Evolutionary conservation across 2,329 filamentous ascomycete genomes (phyloP).

Genomic region (Exophiala oligosperma): DNA sequence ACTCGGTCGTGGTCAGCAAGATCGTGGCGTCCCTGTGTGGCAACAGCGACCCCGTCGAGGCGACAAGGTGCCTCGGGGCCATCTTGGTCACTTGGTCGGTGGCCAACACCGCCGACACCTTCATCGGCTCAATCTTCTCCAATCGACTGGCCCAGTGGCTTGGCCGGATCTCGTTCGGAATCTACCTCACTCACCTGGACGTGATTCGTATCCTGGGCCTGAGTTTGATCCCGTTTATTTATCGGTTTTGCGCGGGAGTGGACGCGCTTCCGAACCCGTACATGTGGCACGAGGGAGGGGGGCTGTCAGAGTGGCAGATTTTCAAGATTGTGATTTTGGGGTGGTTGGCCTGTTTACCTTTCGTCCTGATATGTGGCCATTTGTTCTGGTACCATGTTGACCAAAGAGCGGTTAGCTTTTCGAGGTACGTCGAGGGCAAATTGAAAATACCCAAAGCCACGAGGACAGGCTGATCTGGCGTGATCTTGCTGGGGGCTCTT

Average conservation of each 20-base stretch:
- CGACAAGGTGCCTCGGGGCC: neutral
- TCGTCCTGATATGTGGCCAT: constrained; percentile 1
- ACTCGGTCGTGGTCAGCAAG: neutral
- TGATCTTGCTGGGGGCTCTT: neutral
- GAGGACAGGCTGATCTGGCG: neutral
- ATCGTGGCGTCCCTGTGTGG: neutral
- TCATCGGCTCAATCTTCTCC: constrained; percentile 51
- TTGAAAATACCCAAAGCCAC: neutral
- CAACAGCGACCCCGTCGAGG: constrained; percentile 1
- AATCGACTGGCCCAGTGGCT: constrained; percentile 60
- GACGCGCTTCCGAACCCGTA: neutral
- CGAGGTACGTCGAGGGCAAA: neutral
- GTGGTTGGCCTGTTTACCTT: neutral
- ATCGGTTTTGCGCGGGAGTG: neutral
- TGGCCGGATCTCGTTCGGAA: constrained; percentile 61
- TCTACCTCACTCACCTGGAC: constrained; percentile 61
- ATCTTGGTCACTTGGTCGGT: neutral
- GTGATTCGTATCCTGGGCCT: constrained; percentile 1
- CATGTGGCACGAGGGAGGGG: neutral
- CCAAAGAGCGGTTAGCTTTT: neutral
- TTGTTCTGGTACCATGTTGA: neutral
- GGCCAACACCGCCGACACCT: neutral
- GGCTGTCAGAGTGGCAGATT: neutral
- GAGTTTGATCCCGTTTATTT: neutral
- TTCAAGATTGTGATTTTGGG: neutral